Evolutionary conservation across 345 rosid genomes (phyloP).

Genomic region (Mangifera indica): DNA sequence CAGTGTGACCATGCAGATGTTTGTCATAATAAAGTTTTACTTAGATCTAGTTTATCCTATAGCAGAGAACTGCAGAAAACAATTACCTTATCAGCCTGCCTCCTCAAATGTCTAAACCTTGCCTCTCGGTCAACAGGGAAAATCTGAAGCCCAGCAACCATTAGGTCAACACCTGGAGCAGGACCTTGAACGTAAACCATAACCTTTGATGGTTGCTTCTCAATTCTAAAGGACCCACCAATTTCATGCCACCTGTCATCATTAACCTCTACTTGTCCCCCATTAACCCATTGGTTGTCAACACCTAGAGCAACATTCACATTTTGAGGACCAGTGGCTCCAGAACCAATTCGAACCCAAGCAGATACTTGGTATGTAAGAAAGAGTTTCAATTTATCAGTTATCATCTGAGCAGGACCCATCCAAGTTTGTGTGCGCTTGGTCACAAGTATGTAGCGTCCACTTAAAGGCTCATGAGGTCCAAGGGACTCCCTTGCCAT

Average conservation of each 20-base stretch:
- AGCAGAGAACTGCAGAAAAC: constrained; percentile 4
- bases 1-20: not conserved
- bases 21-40: not conserved
- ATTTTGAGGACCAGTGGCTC: constrained; percentile 60
- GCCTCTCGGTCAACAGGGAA: constrained; percentile 67
- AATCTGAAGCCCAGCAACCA: constrained; percentile 83
- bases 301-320: constrained; percentile 86
- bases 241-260: constrained; percentile 85
- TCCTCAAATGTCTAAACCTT: constrained; percentile 60
- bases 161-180: constrained; percentile 65
- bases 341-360: constrained; percentile 75
- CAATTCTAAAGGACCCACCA: constrained; percentile 88
- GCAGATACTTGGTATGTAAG: constrained; percentile 90
- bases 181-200: constrained; percentile 91
- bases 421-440: constrained; percentile 90
- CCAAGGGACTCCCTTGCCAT: constrained; percentile 81
- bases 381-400: constrained; percentile 68
- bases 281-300: constrained; percentile 87
- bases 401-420: constrained; percentile 96
- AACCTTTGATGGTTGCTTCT: constrained; percentile 73
- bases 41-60: constrained; percentile 7
- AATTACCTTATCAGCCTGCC: constrained; percentile 66
- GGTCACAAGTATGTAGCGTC: constrained; percentile 65
- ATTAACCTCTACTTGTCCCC: constrained; percentile 79
- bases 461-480: constrained; percentile 62